These are phyloP conservation scores for Pulveroboletus sp. DNA, from an alignment of 768 basidiomycete species.

Conservation along the genomic window DNA sequence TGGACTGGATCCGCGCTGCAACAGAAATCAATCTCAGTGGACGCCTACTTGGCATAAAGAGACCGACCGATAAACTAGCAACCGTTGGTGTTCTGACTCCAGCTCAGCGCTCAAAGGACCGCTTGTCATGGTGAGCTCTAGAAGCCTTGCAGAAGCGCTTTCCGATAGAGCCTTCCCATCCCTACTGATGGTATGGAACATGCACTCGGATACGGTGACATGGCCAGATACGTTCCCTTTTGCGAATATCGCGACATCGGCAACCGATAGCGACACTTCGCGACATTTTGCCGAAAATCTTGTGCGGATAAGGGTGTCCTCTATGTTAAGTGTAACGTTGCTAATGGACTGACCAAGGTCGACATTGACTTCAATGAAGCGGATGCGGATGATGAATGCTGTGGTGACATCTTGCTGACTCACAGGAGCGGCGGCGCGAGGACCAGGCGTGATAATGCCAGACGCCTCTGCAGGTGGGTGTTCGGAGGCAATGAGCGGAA, in stretches of 20 bases:
- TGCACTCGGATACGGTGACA: conserved; percentile 61
- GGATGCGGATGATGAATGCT: conserved; percentile 63
- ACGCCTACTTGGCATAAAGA: neutral
- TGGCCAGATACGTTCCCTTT: conserved; percentile 70
- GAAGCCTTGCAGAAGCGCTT: conserved; percentile 45
- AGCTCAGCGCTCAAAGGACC: conserved; percentile 62
- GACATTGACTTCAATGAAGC: conserved; percentile 67
- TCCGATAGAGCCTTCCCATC: conserved; percentile 38
- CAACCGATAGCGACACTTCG: conserved; percentile 64
- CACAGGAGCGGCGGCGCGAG: conserved; percentile 8
- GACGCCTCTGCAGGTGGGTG: conserved; percentile 19
- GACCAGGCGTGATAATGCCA: conserved; percentile 15
- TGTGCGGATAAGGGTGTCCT: conserved; percentile 60
- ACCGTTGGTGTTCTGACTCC: conserved; percentile 71
- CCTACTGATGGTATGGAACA: conserved; percentile 70
- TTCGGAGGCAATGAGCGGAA: conserved; percentile 63
- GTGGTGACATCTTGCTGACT: conserved; percentile 51
- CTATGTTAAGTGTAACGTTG: conserved; percentile 59
- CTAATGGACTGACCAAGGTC: conserved; percentile 88
- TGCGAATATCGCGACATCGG: conserved; percentile 51
- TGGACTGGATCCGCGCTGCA: conserved; percentile 72
- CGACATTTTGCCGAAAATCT: conserved; percentile 56
- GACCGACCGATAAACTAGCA: conserved; percentile 71
- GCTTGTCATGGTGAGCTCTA: conserved; percentile 73
- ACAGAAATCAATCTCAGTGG: conserved; percentile 2